These are phyloP conservation scores for Botrytis galanthina DNA, from an alignment of 2,329 filamentous ascomycete genomes.

Conservation along the genomic window DNA sequence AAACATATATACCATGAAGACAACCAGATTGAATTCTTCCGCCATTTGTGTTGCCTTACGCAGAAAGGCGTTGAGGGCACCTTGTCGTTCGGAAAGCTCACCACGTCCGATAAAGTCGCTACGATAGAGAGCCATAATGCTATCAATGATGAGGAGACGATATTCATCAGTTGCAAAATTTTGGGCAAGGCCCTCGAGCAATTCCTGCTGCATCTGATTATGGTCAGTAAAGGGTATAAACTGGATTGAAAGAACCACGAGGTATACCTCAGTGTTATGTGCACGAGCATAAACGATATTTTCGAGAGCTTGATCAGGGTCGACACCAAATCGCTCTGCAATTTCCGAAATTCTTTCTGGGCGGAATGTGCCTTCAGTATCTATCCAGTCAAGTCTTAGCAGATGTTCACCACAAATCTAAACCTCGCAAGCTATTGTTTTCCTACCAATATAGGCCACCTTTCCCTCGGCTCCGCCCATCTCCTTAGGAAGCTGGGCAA, in stretches of 20 bases:
- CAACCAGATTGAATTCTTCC: constrained; percentile 67
- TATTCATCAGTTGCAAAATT: constrained; percentile 63
- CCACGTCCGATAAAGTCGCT: constrained; percentile 66
- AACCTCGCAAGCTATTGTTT: background rate
- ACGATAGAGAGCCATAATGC: constrained; percentile 67
- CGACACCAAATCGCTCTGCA: constrained; percentile 62
- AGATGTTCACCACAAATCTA: constrained; percentile 2
- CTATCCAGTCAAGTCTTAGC: constrained; percentile 25
- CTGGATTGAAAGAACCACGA: background rate
- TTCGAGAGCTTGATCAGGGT: constrained; percentile 58
- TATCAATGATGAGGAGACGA: constrained; percentile 65
- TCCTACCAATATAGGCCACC: constrained; percentile 64
- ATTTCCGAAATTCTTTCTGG: constrained; percentile 67
- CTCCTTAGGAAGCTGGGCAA: constrained; percentile 54
- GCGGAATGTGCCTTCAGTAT: constrained; percentile 64
- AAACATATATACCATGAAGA: constrained; percentile 56
- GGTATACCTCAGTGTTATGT: constrained; percentile 56
- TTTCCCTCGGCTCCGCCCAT: constrained; percentile 67
- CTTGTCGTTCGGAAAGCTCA: constrained; percentile 66
- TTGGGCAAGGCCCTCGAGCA: constrained; percentile 59
- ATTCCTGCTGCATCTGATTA: constrained; percentile 55
- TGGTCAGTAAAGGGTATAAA: constrained; percentile 16
- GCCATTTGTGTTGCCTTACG: constrained; percentile 63
- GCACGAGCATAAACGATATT: constrained; percentile 66
- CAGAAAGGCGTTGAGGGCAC: constrained; percentile 65